phyloP scores from a whole-genome alignment of 768 basidiomycete genomes.

The Phlegmacium glaucopus region DNA sequence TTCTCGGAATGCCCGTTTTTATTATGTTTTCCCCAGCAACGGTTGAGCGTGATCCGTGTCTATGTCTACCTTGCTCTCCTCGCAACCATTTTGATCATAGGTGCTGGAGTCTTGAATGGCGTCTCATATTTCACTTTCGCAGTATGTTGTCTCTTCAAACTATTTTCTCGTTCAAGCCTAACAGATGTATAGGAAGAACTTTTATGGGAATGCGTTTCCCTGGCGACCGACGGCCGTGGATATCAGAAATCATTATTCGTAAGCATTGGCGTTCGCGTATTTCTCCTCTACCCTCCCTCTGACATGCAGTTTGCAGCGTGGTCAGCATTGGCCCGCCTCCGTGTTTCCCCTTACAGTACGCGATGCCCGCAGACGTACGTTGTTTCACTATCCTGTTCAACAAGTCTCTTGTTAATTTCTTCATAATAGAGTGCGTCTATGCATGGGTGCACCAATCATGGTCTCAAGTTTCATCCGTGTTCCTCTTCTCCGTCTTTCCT shows the following conservation, averaged over 20 bases:
- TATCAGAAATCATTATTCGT: slow-evolving; percentile 38
- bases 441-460: slow-evolving; percentile 36
- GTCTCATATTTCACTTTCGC: slow-evolving; percentile 37
- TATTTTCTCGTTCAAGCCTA: neutral
- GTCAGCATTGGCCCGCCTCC: slow-evolving; percentile 28
- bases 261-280: slow-evolving; percentile 5
- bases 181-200: slow-evolving; percentile 29
- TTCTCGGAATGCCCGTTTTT: slow-evolving; percentile 3
- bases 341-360: slow-evolving; percentile 18
- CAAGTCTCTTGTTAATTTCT: neutral
- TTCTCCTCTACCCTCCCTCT: neutral
- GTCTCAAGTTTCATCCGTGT: slow-evolving; percentile 34
- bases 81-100: slow-evolving; percentile 32
- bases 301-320: slow-evolving; percentile 19
- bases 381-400: neutral
- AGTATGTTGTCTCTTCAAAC: slow-evolving; percentile 21
- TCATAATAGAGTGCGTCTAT: slow-evolving; percentile 31
- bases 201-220: slow-evolving; percentile 31
- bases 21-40: slow-evolving; percentile 17
- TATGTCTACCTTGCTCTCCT: slow-evolving; percentile 31
- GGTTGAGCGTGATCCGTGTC: slow-evolving; percentile 22
- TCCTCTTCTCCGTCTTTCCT: slow-evolving; percentile 37
- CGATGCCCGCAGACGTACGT: slow-evolving; percentile 35
- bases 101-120: slow-evolving; percentile 32
- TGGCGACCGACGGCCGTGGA: slow-evolving; percentile 30